These are phyloP conservation scores for grape (Vitis vinifera) DNA, from an alignment of 164 flowering plant species.

Conservation along the genomic window ASM3070453v1 NC_081814.1:8392001-8392500, in stretches of 20 bases:
- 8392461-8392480: not conserved
- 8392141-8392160: no score
- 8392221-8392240: conserved; percentile 47
- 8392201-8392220: conserved; percentile 52
- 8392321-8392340: no score
- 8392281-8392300: no score
- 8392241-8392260: conserved; percentile 45
- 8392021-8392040: conserved; percentile 42
- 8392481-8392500: not conserved
- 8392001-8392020: conserved; percentile 19
- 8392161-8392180: conserved; percentile 50
- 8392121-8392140: no score
- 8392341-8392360: not conserved
- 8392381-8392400: not conserved
- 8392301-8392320: no score
- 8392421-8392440: not conserved
- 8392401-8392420: not conserved
- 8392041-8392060: conserved; percentile 48
- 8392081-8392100: conserved; percentile 41
- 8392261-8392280: not conserved
- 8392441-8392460: not conserved
- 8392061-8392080: conserved; percentile 38
- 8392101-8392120: no score
- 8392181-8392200: conserved; percentile 62
- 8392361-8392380: conserved; percentile 20